phyloP scores from a whole-genome alignment of 305 asterid genomes.

The Fraxinus baroniana region DNA sequence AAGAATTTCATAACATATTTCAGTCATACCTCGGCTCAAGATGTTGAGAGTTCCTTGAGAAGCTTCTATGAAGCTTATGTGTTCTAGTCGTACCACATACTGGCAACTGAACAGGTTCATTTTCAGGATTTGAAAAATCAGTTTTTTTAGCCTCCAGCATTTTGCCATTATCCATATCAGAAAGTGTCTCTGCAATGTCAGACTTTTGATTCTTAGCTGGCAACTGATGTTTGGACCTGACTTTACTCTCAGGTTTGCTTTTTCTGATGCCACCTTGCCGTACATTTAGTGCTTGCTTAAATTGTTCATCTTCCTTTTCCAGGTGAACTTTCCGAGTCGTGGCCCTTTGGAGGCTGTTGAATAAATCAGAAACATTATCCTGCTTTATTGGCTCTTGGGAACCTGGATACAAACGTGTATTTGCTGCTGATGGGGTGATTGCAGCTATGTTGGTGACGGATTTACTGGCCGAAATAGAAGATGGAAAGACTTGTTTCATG shows the following conservation, averaged over 20 bases:
- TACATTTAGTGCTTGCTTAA: conserved; percentile 60
- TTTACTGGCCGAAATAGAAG: conserved; percentile 56
- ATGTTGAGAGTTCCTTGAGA: conserved; percentile 41
- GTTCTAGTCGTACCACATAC: conserved; percentile 18
- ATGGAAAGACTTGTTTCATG: conserved; percentile 60
- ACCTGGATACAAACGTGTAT: conserved; percentile 30
- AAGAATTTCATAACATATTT: not conserved
- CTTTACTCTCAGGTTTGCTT: conserved; percentile 57
- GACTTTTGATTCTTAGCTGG: conserved; percentile 50
- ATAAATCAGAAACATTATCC: conserved; percentile 48
- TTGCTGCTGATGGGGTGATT: conserved; percentile 36
- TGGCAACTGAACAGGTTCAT: conserved; percentile 30
- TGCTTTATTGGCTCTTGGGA: conserved; percentile 46
- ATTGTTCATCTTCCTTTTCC: conserved; percentile 70
- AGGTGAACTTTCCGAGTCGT: conserved; percentile 45
- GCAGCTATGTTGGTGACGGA: conserved; percentile 43
- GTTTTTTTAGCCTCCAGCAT: conserved; percentile 29
- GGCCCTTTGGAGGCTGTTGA: conserved; percentile 53
- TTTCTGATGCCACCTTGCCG: conserved; percentile 72
- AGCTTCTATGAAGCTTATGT: conserved; percentile 34
- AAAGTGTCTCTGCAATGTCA: conserved; percentile 29
- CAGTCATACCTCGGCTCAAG: conserved; percentile 40
- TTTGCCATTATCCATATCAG: conserved; percentile 23
- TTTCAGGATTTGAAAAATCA: conserved; percentile 37
- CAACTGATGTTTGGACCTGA: conserved; percentile 49